Base-by-base conservation (phyloP, 169 alveolate species). In the Cryptosporidium xiaoi region DNA sequence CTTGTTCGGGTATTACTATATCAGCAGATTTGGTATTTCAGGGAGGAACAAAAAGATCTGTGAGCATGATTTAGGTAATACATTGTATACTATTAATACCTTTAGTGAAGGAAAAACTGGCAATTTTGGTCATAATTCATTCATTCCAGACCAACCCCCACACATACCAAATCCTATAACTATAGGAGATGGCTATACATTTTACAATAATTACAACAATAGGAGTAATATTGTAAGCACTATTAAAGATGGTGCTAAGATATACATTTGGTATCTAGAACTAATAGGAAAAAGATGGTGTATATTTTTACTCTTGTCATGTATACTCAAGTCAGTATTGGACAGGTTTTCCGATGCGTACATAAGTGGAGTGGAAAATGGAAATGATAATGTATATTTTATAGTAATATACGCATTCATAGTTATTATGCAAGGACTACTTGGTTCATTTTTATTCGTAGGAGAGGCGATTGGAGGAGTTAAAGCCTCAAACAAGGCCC, bases 381-480 rank as follows among this genome's bases (percentile, higher is more conserved):
- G 34, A 24, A 66, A 36, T 3, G 51, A 53, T 29, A 77, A 77
- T 24, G 64, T 60, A n/a, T 51, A 69, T 33, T 77, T 77, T 62
- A 77, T 77, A 15, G 27, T 29, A 40, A 31, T 60, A 12, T 77
- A 77, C 36, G 46, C 71, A 34, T 56, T 62, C 16, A 60, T 77
- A 15, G 87, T 77, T 18, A 65, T 60, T 12, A 24, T 60, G 15
- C 77, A 77, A n/a, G 71, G 87, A 27, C 24, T 50, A 13, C 64
- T 77, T n/a, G 40, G 87, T 33, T 56, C 65, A 20, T 18, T 77
- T n/a, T 66, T 77, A 16, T 77, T 77, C 50, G 27, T 77, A 24
- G 87, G 87, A 18, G 87, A 77, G 44, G 87, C 77, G 27, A 40
- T 77, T 60, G 87, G 87, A 7, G 87, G 87, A 13, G 31, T 60